Evolutionary conservation across 2,329 filamentous ascomycete genomes (phyloP).

Genomic region (Apiospora koreana): DNA sequence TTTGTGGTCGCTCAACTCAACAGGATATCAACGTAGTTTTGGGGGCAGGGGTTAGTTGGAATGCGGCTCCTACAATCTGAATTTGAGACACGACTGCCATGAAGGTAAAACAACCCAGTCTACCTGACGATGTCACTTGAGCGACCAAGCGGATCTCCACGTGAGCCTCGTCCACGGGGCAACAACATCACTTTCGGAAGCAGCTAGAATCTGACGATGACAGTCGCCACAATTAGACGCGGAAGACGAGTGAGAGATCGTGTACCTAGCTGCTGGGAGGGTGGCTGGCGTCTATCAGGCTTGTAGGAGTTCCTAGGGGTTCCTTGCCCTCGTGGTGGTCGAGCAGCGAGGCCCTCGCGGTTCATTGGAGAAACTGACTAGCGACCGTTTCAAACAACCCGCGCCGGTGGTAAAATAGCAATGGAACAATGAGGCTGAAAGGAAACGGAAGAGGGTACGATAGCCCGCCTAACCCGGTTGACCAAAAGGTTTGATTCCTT

Average conservation of each 20-base stretch:
- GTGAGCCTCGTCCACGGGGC: slow-evolving; percentile 3
- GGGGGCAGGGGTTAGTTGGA: background rate
- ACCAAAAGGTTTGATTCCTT: background rate
- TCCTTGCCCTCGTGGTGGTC: background rate
- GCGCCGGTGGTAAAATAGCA: background rate
- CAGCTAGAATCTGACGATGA: background rate
- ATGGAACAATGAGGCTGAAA: slow-evolving; percentile 9
- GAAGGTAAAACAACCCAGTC: slow-evolving; percentile 10
- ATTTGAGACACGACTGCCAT: slow-evolving; percentile 11
- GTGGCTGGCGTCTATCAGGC: background rate
- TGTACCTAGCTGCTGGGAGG: background rate
- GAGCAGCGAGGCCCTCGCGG: background rate
- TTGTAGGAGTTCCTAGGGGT: too few relatives aligned
- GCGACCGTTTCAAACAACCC: slow-evolving; percentile 3
- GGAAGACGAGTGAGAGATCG: background rate
- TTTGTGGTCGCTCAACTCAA: background rate
- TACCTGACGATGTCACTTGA: slow-evolving; percentile 5
- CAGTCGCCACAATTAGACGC: slow-evolving; percentile 6
- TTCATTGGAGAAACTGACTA: slow-evolving; percentile 1
- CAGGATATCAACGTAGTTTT: background rate
- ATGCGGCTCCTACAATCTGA: slow-evolving; percentile 11
- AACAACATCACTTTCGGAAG: slow-evolving; percentile 5
- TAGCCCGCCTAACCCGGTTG: background rate
- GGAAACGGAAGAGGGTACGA: background rate
- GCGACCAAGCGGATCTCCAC: slow-evolving; percentile 7